Evolutionary conservation across 257 asterid species (phyloP), one percentile per base, ranked within the genome.

Genomic region (Solanum okadae): DNA sequence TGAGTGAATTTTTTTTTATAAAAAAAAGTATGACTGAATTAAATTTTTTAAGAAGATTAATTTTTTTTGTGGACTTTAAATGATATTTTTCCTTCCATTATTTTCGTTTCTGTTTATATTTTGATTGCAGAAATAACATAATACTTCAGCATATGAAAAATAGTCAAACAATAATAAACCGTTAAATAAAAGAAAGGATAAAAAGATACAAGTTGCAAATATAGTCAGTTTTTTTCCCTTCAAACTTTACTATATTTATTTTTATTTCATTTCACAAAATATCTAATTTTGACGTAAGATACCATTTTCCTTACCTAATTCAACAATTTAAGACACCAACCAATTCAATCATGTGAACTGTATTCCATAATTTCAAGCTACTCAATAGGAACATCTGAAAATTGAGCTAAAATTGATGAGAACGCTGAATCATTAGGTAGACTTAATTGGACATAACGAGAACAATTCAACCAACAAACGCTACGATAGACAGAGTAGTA

Each of bases 401-500:
- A 79, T 44, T 25, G 10, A 77, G 25, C 34, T 25, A 2, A 42
- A 78, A 78, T 25, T 25, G 38, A 42, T 78, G 63, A 31, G 65
- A 79, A 79, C 85, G 85, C 65, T 79, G 65, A 79, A 25, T 79
- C 85, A 42, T 42, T 20, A 7, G 12, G 84, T 42, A 77, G 84
- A 40, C 84, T 78, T 78, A 25, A 42, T 42, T 42, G n/a, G 5
- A 25, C 63, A 42, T 20, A 14, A 13, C 9, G 16, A 67, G 46
- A 77, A 78, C 7, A 42, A 42, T 42, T 52, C 63, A 52, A 52
- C n/a, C 63, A 52, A 18, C 63, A 6, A 18, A 52, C 10, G 59
- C 0, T 15, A 49, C 22, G 10, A 5, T 6, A 49, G 8, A 5
- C 4, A 6, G 1, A 52, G 2, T 0, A 18, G 0, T 52, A 52